phyloP scores from a whole-genome alignment of 2,329 filamentous ascomycete genomes.

The Colletotrichum cuscutae region DNA sequence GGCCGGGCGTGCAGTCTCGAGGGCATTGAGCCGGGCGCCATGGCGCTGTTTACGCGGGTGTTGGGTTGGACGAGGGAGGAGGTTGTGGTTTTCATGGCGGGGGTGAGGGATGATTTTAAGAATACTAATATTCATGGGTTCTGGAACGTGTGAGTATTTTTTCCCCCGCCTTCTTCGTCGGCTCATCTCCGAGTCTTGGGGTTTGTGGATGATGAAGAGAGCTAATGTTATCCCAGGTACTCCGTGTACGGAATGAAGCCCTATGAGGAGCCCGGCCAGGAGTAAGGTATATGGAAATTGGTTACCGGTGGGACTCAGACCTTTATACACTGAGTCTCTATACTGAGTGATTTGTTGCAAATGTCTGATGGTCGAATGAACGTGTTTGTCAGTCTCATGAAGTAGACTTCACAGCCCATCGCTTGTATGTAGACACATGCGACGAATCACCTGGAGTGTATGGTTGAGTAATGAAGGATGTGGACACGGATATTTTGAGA shows the following conservation, averaged over 20 bases:
- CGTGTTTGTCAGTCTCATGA: too few species aligned
- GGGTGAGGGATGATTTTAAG: constrained; percentile 37
- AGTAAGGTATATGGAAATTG: too few species aligned
- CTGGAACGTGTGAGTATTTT: constrained; percentile 43
- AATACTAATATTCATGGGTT: constrained; percentile 41
- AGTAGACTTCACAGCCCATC: too few species aligned
- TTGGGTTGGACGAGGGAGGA: constrained; percentile 20
- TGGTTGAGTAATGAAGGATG: too few species aligned
- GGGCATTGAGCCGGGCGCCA: constrained; percentile 38
- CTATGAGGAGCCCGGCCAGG: neutral
- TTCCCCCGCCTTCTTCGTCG: too few species aligned
- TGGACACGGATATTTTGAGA: too few species aligned
- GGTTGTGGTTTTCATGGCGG: constrained; percentile 1
- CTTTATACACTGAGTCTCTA: too few species aligned
- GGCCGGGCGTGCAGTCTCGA: constrained; percentile 38
- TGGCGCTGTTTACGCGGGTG: constrained; percentile 37
- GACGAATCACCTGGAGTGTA: too few species aligned
- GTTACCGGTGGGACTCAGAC: too few species aligned
- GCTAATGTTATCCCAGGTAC: neutral
- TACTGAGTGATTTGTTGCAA: too few species aligned
- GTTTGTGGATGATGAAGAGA: neutral
- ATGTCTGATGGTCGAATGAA: too few species aligned
- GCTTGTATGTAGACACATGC: too few species aligned
- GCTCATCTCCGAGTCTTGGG: neutral
- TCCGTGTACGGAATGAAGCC: constrained; percentile 2